Conservation (phyloP, 805 yeast genomes). For the Ogataea paradorogensis region DNA sequence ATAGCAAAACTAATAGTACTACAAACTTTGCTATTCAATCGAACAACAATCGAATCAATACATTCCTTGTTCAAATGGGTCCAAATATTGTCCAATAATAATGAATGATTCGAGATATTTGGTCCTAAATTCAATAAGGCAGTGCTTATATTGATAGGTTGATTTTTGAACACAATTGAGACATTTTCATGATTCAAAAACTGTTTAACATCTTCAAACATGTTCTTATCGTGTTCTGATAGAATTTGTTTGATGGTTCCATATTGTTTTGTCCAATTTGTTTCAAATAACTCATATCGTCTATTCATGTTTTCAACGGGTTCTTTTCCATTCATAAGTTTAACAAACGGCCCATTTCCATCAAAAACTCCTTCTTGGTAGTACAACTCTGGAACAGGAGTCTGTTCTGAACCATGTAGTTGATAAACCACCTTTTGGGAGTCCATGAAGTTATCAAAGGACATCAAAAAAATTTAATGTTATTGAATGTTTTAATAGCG, state of each 20-base stretch:
- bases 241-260: conserved; percentile 29
- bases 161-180: conserved; percentile 9
- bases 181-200: conserved; percentile 18
- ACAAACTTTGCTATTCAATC: conserved; percentile 38
- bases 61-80: conserved; percentile 15
- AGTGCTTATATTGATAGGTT: conserved; percentile 29
- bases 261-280: conserved; percentile 37
- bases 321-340: conserved; percentile 44
- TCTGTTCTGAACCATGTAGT: conserved; percentile 9
- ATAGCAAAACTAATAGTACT: conserved; percentile 36
- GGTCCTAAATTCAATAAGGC: conserved; percentile 41
- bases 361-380: conserved; percentile 23
- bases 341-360: conserved; percentile 38
- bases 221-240: conserved; percentile 34
- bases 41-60: conserved; percentile 24
- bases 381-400: conserved; percentile 8
- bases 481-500: too few relatives aligned
- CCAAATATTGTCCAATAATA: conserved; percentile 31
- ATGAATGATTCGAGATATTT: conserved; percentile 40
- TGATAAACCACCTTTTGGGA: conserved; percentile 34
- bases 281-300: conserved; percentile 42
- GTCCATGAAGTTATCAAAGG: conserved; percentile 26
- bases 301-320: conserved; percentile 34
- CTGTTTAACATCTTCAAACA: conserved; percentile 33
- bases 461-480: conserved; percentile 2